A percentile compares a stretch with the other conserved stretches of the same genome.
Evolutionary conservation across 225 moss, liverwort and hornwort species (phyloP).

Genomic region (Pseudisothecium myosuroides): DNA sequence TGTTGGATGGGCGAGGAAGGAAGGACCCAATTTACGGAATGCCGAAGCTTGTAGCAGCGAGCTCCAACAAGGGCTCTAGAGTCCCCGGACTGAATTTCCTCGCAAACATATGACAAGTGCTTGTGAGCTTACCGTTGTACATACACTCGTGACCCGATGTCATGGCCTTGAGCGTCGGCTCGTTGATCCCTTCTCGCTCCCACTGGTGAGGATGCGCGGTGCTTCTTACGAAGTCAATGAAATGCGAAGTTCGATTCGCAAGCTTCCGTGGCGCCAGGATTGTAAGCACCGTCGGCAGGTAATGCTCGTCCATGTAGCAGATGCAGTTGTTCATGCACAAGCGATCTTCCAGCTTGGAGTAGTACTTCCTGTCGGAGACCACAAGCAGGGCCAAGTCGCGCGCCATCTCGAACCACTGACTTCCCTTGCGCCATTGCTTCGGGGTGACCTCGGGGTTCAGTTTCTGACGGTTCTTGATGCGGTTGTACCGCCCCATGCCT

Average conservation of each 20-base stretch:
- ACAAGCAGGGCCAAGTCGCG: slow-evolving; percentile 14
- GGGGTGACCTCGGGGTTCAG: slow-evolving; percentile 16
- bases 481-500: slow-evolving; percentile 6
- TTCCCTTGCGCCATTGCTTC: slow-evolving; percentile 35
- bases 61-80: slow-evolving; percentile 5
- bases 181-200: not conserved
- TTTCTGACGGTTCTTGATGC: slow-evolving; percentile 7
- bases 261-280: slow-evolving; percentile 19
- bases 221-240: not conserved
- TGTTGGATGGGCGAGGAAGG: not conserved
- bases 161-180: not conserved
- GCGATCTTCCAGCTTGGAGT: not conserved
- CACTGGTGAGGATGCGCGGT: slow-evolving; percentile 26
- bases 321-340: not conserved
- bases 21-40: not conserved
- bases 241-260: slow-evolving; percentile 21
- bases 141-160: slow-evolving; percentile 15
- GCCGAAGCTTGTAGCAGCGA: slow-evolving; percentile 2
- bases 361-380: slow-evolving; percentile 19
- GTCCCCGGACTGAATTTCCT: slow-evolving; percentile 17
- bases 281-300: slow-evolving; percentile 24
- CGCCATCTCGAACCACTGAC: slow-evolving; percentile 49
- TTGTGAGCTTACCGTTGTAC: slow-evolving; percentile 24
- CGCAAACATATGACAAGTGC: slow-evolving; percentile 20
- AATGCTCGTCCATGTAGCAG: slow-evolving; percentile 45